Base-by-base conservation (phyloP, 257 asterid species). In the Echium plantagineum region DNA sequence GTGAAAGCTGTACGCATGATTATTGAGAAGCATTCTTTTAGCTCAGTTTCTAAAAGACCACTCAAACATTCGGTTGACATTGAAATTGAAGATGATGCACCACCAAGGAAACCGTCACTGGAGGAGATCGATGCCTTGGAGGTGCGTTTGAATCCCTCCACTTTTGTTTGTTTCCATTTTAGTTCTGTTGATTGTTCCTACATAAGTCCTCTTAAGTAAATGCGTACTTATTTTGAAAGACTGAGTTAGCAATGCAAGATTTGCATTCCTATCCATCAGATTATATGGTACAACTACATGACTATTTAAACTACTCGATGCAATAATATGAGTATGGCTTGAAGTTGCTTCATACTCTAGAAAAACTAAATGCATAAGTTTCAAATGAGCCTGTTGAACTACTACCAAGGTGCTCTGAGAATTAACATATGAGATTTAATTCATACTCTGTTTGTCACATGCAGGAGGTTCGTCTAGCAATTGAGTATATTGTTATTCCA, bases 91-190 rank as follows among this genome's bases (percentile, higher is more conserved):
- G 95, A 88, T 31, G 98, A 88, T 61, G 90, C 84, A 17, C 98
- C 98, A 31, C 74, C 73, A 64, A 71, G 89, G 72, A 85, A 85
- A 66, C 95, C 95, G 38, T 88, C 96, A 9, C 68, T 91, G 46
- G 98, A 91, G 83, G 98, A 91, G 84, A 88, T 91, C 15, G 98
- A 91, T 70, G 98, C 98, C 58, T 80, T 91, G 77, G 98, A 91
- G 96, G 97, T 90, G 62, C 52, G 53, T 55, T 4, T 15, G 2
- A 17, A 46, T 53, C 57, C 51, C 57, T 28, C 30, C 32, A 28
- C 7, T 28, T 28, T 28, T 28, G 7, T 28, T 28, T 28, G 32
- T 28, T 28, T 28, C 32, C 32, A 28, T 28, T 28, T 28, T 28
- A 28, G 3, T 28, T 42, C 10, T 46, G 51, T 17, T 59, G 20